A percentile compares a stretch with the other conserved stretches of the same genome.
Evolutionary conservation across 2,329 filamentous ascomycete genomes (phyloP).

Genomic region (Sarocladiaceae sp.): DNA sequence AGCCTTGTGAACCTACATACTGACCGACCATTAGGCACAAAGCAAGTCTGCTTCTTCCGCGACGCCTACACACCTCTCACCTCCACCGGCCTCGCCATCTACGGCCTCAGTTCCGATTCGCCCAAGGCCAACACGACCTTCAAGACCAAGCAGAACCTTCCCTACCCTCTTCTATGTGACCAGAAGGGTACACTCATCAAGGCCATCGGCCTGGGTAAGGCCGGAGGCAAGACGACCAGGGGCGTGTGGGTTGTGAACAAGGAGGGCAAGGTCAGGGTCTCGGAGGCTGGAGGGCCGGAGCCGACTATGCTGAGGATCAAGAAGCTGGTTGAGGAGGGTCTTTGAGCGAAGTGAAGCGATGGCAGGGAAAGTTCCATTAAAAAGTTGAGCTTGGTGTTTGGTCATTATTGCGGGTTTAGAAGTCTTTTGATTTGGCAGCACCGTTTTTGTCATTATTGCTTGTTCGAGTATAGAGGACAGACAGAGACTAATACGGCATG

Average conservation of each 20-base stretch:
- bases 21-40: slow-evolving; percentile 89
- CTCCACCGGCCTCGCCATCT: slow-evolving; percentile 77
- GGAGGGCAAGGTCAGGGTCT: slow-evolving; percentile 71
- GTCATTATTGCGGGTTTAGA: too few relatives aligned
- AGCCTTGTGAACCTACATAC: too few relatives aligned
- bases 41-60: slow-evolving; percentile 88
- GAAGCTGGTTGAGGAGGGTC: slow-evolving; percentile 55
- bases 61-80: slow-evolving; percentile 76
- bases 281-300: slow-evolving; percentile 70
- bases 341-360: neutral
- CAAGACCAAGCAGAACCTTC: slow-evolving; percentile 84
- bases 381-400: neutral
- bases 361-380: neutral
- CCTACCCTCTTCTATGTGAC: slow-evolving; percentile 87
- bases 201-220: slow-evolving; percentile 88
- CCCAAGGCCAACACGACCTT: slow-evolving; percentile 92
- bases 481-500: too few relatives aligned
- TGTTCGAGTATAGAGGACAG: too few relatives aligned
- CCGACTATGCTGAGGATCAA: slow-evolving; percentile 74
- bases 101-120: slow-evolving; percentile 82
- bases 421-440: too few relatives aligned
- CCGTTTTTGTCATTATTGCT: too few relatives aligned
- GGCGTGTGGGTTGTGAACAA: slow-evolving; percentile 88
- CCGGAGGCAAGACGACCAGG: slow-evolving; percentile 66
- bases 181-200: slow-evolving; percentile 67